These are phyloP conservation scores for Xylaria acuta DNA, from an alignment of 495 filamentous ascomycete species.

Conservation along the genomic window DNA sequence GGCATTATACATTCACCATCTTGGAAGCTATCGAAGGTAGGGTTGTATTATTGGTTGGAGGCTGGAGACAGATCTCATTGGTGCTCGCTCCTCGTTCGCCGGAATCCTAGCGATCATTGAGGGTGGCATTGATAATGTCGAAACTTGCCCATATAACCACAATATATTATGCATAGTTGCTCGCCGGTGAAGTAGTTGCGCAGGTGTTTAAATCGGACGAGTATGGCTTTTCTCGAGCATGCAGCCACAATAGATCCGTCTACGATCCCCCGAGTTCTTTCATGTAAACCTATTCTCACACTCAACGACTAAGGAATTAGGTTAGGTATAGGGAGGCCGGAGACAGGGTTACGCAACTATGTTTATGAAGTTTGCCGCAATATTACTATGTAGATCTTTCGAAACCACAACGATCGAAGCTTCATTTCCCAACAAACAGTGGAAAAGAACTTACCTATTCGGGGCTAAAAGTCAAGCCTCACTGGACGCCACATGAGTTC, in stretches of 20 bases:
- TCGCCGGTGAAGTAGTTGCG: neutral
- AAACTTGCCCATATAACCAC: neutral
- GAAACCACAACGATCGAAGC: neutral
- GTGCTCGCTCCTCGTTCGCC: neutral
- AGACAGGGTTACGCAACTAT: neutral
- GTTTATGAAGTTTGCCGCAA: neutral
- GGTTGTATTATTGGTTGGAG: slow-evolving; percentile 21
- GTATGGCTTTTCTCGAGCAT: neutral
- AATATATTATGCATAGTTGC: neutral
- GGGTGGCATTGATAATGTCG: neutral
- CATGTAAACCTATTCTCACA: neutral
- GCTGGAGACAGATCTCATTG: neutral
- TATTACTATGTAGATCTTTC: too few relatives aligned
- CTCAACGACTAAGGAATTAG: neutral
- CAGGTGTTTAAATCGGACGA: neutral
- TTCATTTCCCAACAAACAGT: neutral
- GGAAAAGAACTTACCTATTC: neutral
- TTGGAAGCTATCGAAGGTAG: neutral
- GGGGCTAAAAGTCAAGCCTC: neutral
- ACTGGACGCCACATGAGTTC: neutral
- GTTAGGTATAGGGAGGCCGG: neutral
- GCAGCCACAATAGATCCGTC: neutral
- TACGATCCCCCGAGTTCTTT: neutral
- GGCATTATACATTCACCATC: neutral
- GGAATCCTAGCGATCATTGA: neutral